A percentile compares a stretch with the other conserved stretches of the same genome.
Conservation (phyloP, 2,329 filamentous ascomycete genomes). For the Alternaria consortialis region DNA sequence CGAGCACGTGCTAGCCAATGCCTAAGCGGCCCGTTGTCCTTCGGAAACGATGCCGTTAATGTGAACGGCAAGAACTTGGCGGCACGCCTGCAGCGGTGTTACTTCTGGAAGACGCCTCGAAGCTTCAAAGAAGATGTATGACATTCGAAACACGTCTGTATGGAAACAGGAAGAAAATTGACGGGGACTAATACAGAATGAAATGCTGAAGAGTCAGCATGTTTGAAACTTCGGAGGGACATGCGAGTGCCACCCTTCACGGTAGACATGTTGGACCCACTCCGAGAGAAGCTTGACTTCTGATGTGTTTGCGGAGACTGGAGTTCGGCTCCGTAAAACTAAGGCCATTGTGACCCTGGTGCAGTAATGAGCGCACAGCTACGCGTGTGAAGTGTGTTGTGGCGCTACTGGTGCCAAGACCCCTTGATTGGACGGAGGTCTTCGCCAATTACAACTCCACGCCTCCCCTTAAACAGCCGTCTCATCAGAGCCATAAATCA, state of each 20-base stretch:
- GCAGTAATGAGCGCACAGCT: slow-evolving; percentile 3
- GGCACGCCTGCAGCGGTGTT: slow-evolving; percentile 20
- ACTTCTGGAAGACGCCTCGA: slow-evolving; percentile 30
- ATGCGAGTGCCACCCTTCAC: slow-evolving; percentile 8
- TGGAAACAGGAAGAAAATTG: slow-evolving; percentile 12
- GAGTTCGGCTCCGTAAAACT: background rate
- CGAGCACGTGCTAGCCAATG: slow-evolving; percentile 30
- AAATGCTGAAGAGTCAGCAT: slow-evolving; percentile 13
- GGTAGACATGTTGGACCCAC: slow-evolving; percentile 11
- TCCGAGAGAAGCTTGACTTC: slow-evolving; percentile 4
- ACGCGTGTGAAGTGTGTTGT: background rate
- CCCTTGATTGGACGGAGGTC: background rate
- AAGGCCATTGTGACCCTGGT: slow-evolving; percentile 5
- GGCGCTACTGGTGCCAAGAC: slow-evolving; percentile 10
- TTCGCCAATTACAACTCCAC: background rate
- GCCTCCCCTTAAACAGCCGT: slow-evolving; percentile 1
- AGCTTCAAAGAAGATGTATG: slow-evolving; percentile 13
- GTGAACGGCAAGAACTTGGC: slow-evolving; percentile 21
- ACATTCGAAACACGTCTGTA: background rate
- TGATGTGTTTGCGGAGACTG: slow-evolving; percentile 5
- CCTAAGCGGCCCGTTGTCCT: slow-evolving; percentile 18
- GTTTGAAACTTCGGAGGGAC: slow-evolving; percentile 11
- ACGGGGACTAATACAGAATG: background rate
- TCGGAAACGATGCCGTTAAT: slow-evolving; percentile 30
- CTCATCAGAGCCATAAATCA: slow-evolving; percentile 6